phyloP scores from a whole-genome alignment of 768 basidiomycete species.

The Cystoderma amianthinum region DNA sequence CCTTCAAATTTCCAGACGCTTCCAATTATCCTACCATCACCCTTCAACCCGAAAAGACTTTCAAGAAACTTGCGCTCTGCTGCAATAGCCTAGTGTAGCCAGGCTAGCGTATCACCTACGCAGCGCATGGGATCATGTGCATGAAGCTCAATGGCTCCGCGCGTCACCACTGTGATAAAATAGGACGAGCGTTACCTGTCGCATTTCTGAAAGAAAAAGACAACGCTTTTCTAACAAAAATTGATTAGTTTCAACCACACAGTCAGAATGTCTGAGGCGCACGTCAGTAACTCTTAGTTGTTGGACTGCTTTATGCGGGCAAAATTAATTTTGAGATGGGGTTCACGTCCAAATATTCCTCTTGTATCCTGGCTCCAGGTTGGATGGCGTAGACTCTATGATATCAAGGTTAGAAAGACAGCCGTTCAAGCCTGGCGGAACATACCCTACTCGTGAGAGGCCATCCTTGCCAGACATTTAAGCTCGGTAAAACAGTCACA shows the following conservation, averaged over 20 bases:
- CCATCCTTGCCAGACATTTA: constrained; percentile 83
- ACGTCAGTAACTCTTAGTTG: constrained; percentile 79
- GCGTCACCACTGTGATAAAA: constrained; percentile 83
- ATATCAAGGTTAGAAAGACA: constrained; percentile 65
- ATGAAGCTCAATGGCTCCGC: constrained; percentile 96
- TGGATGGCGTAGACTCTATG: constrained; percentile 71
- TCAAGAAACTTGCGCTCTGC: constrained; percentile 94
- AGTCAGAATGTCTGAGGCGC: constrained; percentile 4
- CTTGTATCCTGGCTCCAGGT: constrained; percentile 85
- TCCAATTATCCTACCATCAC: constrained; percentile 70
- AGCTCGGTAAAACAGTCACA: constrained; percentile 77
- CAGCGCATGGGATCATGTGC: constrained; percentile 96
- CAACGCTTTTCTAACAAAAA: constrained; percentile 52
- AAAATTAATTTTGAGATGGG: constrained; percentile 85
- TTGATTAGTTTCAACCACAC: too few species aligned
- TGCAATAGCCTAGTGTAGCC: constrained; percentile 95
- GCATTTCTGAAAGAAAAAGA: constrained; percentile 70
- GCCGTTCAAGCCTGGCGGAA: neutral
- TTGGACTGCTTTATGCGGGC: constrained; percentile 66
- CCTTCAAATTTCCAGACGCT: constrained; percentile 46
- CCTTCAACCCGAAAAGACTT: constrained; percentile 67
- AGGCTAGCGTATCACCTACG: constrained; percentile 96
- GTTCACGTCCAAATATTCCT: constrained; percentile 84
- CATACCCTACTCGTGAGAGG: constrained; percentile 70
- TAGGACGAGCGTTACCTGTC: constrained; percentile 73